Evolutionary conservation across 176 grass and related monocot species (phyloP).

Genomic region (Phyllostachys edulis): DNA sequence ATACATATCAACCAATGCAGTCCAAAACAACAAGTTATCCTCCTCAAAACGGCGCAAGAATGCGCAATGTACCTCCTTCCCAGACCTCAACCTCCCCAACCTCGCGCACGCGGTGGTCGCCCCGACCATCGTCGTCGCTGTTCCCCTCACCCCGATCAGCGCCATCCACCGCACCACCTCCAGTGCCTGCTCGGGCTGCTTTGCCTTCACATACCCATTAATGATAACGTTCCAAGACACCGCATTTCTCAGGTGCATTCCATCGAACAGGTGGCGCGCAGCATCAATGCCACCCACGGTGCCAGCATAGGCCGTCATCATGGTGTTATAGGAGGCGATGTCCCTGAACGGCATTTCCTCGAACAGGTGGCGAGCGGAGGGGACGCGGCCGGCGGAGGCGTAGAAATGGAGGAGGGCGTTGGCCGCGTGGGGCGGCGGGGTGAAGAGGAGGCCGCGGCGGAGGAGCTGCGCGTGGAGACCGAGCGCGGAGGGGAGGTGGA

Average conservation of each 20-base stretch:
- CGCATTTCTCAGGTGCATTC: slow-evolving; percentile 48
- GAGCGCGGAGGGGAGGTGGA: slow-evolving; percentile 28
- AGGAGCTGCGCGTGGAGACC: slow-evolving; percentile 43
- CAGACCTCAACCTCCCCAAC: slow-evolving; percentile 35
- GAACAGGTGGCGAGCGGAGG: slow-evolving; percentile 40
- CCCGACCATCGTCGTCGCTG: slow-evolving; percentile 28
- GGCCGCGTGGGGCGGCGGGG: slow-evolving; percentile 38
- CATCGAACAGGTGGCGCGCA: slow-evolving; percentile 39
- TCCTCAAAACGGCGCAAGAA: slow-evolving; percentile 54
- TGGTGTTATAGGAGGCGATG: slow-evolving; percentile 50
- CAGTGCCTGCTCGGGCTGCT: slow-evolving; percentile 32
- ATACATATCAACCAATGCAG: slow-evolving; percentile 60
- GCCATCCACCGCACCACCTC: slow-evolving; percentile 51
- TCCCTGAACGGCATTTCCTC: slow-evolving; percentile 54
- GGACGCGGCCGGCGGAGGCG: slow-evolving; percentile 23
- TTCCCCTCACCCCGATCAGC: slow-evolving; percentile 18
- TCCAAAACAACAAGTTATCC: slow-evolving; percentile 59
- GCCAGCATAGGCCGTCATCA: slow-evolving; percentile 37
- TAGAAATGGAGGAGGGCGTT: slow-evolving; percentile 58
- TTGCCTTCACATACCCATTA: slow-evolving; percentile 39
- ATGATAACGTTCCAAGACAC: slow-evolving; percentile 68
- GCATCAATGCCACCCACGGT: background rate
- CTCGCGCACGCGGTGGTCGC: slow-evolving; percentile 45
- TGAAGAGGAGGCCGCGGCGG: slow-evolving; percentile 45
- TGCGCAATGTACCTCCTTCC: slow-evolving; percentile 46